A percentile compares a stretch with the other conserved stretches of the same genome.
These are phyloP conservation scores for Didymella segeticola DNA, from an alignment of 2,329 filamentous ascomycete genomes.

Conservation along the genomic window DNA sequence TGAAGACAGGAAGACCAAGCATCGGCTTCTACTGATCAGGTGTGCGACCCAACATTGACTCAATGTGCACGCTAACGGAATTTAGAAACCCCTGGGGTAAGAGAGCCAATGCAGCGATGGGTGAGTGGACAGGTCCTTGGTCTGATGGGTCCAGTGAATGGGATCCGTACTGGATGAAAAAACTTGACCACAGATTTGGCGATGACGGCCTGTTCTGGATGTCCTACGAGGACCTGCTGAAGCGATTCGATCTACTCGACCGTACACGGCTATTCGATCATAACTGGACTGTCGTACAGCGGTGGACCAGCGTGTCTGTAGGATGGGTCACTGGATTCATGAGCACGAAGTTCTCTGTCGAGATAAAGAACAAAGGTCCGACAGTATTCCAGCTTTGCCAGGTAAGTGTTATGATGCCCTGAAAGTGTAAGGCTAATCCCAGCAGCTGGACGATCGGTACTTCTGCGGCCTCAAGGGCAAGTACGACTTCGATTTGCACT, in stretches of 20 bases:
- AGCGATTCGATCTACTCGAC: conserved; percentile 64
- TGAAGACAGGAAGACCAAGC: conserved; percentile 36
- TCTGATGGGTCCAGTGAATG: conserved; percentile 82
- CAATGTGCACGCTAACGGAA: not conserved
- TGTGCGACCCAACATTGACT: conserved; percentile 37
- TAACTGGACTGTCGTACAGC: conserved; percentile 65
- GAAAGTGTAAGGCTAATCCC: conserved; percentile 42
- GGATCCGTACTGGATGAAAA: conserved; percentile 78
- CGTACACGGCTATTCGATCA: conserved; percentile 65
- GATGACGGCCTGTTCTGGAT: conserved; percentile 75
- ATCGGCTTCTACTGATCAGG: conserved; percentile 67
- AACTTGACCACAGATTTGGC: conserved; percentile 74
- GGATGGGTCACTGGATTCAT: conserved; percentile 67
- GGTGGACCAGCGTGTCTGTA: conserved; percentile 65
- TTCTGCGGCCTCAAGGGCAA: conserved; percentile 64
- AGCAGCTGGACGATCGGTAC: conserved; percentile 64
- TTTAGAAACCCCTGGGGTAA: conserved; percentile 79
- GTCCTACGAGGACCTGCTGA: conserved; percentile 63
- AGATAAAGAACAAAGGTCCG: conserved; percentile 58
- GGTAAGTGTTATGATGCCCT: conserved; percentile 53
- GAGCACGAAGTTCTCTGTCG: conserved; percentile 65
- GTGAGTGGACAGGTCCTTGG: conserved; percentile 82
- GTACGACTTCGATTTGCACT: conserved; percentile 64
- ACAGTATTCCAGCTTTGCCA: conserved; percentile 67
- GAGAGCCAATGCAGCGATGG: conserved; percentile 47